These are phyloP conservation scores for Cyclostephanos invisitatus DNA, from an alignment of 108 stramenopile genomes.

Conservation along the genomic window DNA sequence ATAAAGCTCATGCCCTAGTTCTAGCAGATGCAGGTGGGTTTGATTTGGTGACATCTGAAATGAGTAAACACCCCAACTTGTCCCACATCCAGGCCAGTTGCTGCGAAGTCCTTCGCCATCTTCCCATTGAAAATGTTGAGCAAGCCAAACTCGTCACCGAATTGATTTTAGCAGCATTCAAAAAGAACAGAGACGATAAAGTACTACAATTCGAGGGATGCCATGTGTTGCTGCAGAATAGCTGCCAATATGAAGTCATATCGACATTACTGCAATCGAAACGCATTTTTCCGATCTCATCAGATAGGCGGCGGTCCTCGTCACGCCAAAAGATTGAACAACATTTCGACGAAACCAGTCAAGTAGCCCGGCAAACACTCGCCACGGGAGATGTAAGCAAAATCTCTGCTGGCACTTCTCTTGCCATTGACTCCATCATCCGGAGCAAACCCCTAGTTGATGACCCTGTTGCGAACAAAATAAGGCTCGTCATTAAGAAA, in stretches of 20 bases:
- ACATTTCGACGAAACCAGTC: background rate
- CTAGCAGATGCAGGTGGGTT: conserved; percentile 19
- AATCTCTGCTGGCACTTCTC: background rate
- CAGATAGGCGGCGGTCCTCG: conserved; percentile 2
- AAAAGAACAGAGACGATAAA: conserved; percentile 27
- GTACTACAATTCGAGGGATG: conserved; percentile 32
- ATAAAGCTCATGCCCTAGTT: conserved; percentile 10
- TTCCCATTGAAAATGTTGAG: conserved; percentile 16
- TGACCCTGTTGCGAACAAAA: conserved; percentile 25
- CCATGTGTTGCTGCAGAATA: conserved; percentile 32
- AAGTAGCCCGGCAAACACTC: background rate
- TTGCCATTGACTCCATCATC: background rate
- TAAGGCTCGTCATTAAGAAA: conserved; percentile 20
- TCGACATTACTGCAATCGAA: conserved; percentile 13
- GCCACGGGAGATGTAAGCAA: background rate
- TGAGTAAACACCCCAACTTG: conserved; percentile 17
- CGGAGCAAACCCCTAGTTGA: conserved; percentile 11
- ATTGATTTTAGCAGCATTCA: conserved; percentile 31
- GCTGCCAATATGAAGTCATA: conserved; percentile 10
- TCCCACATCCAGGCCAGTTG: conserved; percentile 18
- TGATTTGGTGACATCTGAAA: conserved; percentile 31
- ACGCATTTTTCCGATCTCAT: background rate
- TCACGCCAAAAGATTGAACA: background rate
- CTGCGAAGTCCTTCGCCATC: conserved; percentile 27
- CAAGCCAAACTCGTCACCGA: conserved; percentile 20